Evolutionary conservation across 2,329 filamentous ascomycete species (phyloP).

Genomic region (Aspergillus spinulosporus): DNA sequence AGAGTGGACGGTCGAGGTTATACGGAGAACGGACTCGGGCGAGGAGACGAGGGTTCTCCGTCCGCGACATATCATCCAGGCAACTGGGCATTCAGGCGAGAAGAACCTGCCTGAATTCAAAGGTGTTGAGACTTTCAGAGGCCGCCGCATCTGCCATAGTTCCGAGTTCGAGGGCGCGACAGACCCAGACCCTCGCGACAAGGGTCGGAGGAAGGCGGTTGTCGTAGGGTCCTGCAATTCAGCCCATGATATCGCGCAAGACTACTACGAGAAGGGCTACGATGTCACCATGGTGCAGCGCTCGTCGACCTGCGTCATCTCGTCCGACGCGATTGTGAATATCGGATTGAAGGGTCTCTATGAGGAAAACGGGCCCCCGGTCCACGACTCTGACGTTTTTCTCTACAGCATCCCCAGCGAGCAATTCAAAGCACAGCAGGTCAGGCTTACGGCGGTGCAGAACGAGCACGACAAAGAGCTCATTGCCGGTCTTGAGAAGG

Average conservation of each 20-base stretch:
- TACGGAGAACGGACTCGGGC: constrained; percentile 43
- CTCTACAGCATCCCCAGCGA: constrained; percentile 59
- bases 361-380: constrained; percentile 54
- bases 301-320: constrained; percentile 64
- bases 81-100: constrained; percentile 68
- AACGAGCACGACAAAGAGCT: constrained; percentile 38
- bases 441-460: constrained; percentile 44
- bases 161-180: constrained; percentile 58
- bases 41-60: constrained; percentile 56
- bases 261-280: constrained; percentile 66
- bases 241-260: constrained; percentile 67
- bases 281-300: constrained; percentile 70
- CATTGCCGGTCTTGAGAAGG: constrained; percentile 51
- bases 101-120: constrained; percentile 54
- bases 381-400: constrained; percentile 66
- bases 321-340: constrained; percentile 54
- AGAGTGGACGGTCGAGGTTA: constrained; percentile 58
- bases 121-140: constrained; percentile 57
- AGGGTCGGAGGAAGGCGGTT: constrained; percentile 58
- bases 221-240: constrained; percentile 70
- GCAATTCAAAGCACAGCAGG: constrained; percentile 61
- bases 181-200: constrained; percentile 41
- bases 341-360: constrained; percentile 56
- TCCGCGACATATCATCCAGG: constrained; percentile 65
- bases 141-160: constrained; percentile 61